Evolutionary conservation across 345 rosid species (phyloP).

Genomic region (Euclidium syriacum): DNA sequence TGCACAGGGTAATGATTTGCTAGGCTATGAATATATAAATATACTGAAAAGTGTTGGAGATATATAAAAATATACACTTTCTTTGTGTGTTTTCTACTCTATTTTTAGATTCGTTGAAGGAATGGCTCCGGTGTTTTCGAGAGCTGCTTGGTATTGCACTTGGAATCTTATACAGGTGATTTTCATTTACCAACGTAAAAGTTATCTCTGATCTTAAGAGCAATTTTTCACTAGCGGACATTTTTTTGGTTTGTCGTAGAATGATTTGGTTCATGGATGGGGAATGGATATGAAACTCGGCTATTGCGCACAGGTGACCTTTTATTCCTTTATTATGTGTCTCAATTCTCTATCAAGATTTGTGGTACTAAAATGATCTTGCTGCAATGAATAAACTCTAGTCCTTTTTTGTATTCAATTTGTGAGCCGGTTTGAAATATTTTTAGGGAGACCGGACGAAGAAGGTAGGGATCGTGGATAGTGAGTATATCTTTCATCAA

Average conservation of each 20-base stretch:
- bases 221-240: conserved; percentile 8
- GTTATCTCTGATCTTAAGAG: not conserved
- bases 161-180: conserved; percentile 99
- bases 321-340: not conserved
- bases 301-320: conserved; percentile 85
- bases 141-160: conserved; percentile 97
- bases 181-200: not conserved
- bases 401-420: not conserved
- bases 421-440: not conserved
- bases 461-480: conserved; percentile 85
- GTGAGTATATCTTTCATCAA: conserved; percentile 79
- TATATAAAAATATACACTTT: not conserved
- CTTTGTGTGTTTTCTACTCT: not conserved
- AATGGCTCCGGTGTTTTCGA: conserved; percentile 98
- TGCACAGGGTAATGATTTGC: conserved; percentile 73
- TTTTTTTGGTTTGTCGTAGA: conserved; percentile 40
- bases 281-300: conserved; percentile 99
- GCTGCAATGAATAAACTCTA: not conserved
- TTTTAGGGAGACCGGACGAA: conserved; percentile 81
- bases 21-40: not conserved
- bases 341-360: not conserved
- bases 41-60: not conserved
- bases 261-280: conserved; percentile 99
- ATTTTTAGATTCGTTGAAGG: conserved; percentile 89
- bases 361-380: not conserved